Evolutionary conservation across 2,329 filamentous ascomycete genomes (phyloP).

Genomic region (Fusarium sacchari): DNA sequence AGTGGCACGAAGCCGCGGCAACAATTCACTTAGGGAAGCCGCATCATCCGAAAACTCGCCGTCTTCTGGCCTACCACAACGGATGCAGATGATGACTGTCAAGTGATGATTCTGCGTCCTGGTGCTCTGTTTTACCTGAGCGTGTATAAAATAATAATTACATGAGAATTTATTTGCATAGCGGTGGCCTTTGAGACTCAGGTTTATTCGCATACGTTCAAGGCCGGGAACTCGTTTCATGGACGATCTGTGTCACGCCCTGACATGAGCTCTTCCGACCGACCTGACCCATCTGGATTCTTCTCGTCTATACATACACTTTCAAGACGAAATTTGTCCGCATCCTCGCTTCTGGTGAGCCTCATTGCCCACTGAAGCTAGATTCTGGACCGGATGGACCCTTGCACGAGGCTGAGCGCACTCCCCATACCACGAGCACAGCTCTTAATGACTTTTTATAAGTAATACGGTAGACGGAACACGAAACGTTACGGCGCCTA

Average conservation of each 20-base stretch:
- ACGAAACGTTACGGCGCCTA: conserved; percentile 35
- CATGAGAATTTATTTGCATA: conserved; percentile 51
- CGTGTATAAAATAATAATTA: conserved; percentile 45
- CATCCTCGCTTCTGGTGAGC: neutral
- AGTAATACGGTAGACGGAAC: conserved; percentile 44
- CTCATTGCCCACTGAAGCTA: neutral
- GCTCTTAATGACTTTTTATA: conserved; percentile 43
- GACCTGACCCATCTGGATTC: conserved; percentile 19
- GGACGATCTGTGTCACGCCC: conserved; percentile 9
- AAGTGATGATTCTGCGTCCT: conserved; percentile 51
- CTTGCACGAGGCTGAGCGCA: conserved; percentile 16
- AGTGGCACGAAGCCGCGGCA: conserved; percentile 63
- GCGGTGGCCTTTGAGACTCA: conserved; percentile 46
- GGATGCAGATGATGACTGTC: conserved; percentile 74
- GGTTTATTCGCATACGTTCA: conserved; percentile 30
- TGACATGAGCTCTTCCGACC: conserved; percentile 11
- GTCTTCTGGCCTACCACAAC: conserved; percentile 59
- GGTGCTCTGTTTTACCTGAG: conserved; percentile 34
- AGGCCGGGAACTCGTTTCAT: conserved; percentile 18
- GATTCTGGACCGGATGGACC: conserved; percentile 5
- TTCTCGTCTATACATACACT: neutral
- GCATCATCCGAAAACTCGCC: conserved; percentile 64
- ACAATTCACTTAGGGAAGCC: conserved; percentile 60
- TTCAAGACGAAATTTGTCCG: conserved; percentile 1
- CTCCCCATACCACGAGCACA: conserved; percentile 28